These are phyloP conservation scores for Suillus alpinus DNA, from an alignment of 768 basidiomycete genomes.

Conservation along the genomic window DNA sequence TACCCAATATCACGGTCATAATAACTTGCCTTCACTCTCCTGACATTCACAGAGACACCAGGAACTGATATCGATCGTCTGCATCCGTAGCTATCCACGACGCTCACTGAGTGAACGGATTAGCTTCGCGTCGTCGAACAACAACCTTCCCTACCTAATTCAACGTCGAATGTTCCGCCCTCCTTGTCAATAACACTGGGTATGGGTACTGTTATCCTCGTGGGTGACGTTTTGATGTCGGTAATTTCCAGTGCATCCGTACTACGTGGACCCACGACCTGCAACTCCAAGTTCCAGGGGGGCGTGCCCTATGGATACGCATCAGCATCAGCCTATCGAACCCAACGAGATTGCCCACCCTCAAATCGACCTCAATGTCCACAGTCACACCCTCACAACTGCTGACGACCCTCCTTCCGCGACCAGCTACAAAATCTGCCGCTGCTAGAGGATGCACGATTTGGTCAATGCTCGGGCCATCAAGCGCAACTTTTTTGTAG, in stretches of 20 bases:
- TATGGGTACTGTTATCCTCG: constrained; percentile 62
- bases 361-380: constrained; percentile 76
- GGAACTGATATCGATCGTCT: constrained; percentile 70
- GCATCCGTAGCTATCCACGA: constrained; percentile 89
- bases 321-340: constrained; percentile 1
- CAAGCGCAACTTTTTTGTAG: constrained; percentile 73
- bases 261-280: constrained; percentile 70
- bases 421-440: constrained; percentile 62
- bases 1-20: not conserved
- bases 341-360: constrained; percentile 42
- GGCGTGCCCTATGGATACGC: constrained; percentile 63
- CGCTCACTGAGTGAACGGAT: constrained; percentile 53
- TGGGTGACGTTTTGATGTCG: constrained; percentile 53
- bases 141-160: constrained; percentile 50
- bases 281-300: constrained; percentile 86
- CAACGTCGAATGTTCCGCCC: constrained; percentile 78
- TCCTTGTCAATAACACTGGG: constrained; percentile 62
- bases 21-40: constrained; percentile 64
- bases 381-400: constrained; percentile 80
- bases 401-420: constrained; percentile 56
- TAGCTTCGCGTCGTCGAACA: constrained; percentile 6
- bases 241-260: constrained; percentile 57
- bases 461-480: constrained; percentile 79
- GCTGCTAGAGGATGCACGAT: constrained; percentile 86
- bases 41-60: constrained; percentile 83